Percentiles rank a stretch among this genome's conserved stretches.
These are phyloP conservation scores for Rhizopogon rudus DNA, from an alignment of 768 basidiomycete species.

Conservation along the genomic window DNA sequence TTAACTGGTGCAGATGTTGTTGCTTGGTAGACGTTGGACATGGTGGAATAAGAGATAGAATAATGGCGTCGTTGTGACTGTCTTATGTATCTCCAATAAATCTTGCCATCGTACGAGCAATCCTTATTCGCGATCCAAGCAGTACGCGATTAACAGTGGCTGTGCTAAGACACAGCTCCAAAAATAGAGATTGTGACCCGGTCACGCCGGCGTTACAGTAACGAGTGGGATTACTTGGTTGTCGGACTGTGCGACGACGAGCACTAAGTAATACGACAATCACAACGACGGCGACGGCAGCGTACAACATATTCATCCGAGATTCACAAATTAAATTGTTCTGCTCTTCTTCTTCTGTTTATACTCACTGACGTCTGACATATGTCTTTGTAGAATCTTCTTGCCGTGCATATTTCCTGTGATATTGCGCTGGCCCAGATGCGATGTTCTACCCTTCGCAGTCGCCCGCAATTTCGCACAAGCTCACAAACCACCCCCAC, in stretches of 20 bases:
- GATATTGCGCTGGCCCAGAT: constrained; percentile 27
- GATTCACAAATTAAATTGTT: constrained; percentile 5
- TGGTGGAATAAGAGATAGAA: constrained; percentile 22
- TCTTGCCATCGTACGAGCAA: constrained; percentile 5
- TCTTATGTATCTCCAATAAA: constrained; percentile 8
- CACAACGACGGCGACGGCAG: constrained; percentile 7
- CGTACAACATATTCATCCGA: constrained; percentile 10
- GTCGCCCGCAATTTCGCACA: constrained; percentile 76
- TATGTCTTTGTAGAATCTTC: neutral
- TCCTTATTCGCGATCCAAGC: constrained; percentile 4
- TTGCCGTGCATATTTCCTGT: neutral
- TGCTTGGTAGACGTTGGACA: constrained; percentile 65
- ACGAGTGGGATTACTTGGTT: neutral
- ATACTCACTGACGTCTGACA: neutral
- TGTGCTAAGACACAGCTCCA: constrained; percentile 3
- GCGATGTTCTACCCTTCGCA: constrained; percentile 84
- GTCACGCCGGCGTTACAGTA: constrained; percentile 2
- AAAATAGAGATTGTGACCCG: neutral
- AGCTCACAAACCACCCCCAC: constrained; percentile 52
- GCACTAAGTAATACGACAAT: constrained; percentile 1
- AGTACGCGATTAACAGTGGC: constrained; percentile 12
- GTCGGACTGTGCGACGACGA: constrained; percentile 14
- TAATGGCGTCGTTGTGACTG: neutral
- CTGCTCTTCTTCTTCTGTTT: neutral
- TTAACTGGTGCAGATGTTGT: constrained; percentile 94